Conservation (phyloP, 495 filamentous ascomycete species). For the Aspergillus sclerotiicarbonarius region DNA sequence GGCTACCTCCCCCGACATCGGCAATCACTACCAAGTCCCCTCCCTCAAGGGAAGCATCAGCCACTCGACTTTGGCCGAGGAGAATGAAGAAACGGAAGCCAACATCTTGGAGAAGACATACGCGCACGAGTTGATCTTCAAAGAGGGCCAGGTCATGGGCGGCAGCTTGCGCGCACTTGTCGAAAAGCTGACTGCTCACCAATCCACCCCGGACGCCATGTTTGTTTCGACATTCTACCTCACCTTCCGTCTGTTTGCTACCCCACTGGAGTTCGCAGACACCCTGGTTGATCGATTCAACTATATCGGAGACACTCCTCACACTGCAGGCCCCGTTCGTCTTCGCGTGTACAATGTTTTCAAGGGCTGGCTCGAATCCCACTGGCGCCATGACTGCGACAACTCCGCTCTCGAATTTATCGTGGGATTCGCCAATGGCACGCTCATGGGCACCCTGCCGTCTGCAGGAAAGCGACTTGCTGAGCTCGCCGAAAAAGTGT, state of each 20-base stretch:
- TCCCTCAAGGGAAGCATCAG: constrained; percentile 56
- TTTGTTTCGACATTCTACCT: constrained; percentile 96
- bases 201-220: constrained; percentile 86
- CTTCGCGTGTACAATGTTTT: constrained; percentile 93
- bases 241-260: constrained; percentile 93
- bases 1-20: constrained; percentile 81
- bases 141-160: constrained; percentile 91
- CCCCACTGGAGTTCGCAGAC: constrained; percentile 74
- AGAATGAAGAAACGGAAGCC: constrained; percentile 73
- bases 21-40: constrained; percentile 38
- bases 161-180: constrained; percentile 89
- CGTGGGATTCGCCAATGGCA: constrained; percentile 70
- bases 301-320: constrained; percentile 75
- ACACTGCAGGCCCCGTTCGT: constrained; percentile 74
- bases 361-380: constrained; percentile 95
- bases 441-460: constrained; percentile 65
- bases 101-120: constrained; percentile 80
- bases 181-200: constrained; percentile 88
- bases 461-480: constrained; percentile 74
- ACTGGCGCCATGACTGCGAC: constrained; percentile 86
- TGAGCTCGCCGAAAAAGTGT: constrained; percentile 81
- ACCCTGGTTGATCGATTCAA: constrained; percentile 86
- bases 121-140: constrained; percentile 89
- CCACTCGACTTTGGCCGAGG: constrained; percentile 65
- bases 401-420: constrained; percentile 71